Percentiles rank a stretch among this genome's conserved stretches.
phyloP scores from a whole-genome alignment of 1,284 basidiomycete genomes.

The Wallemia mellicola region DNA sequence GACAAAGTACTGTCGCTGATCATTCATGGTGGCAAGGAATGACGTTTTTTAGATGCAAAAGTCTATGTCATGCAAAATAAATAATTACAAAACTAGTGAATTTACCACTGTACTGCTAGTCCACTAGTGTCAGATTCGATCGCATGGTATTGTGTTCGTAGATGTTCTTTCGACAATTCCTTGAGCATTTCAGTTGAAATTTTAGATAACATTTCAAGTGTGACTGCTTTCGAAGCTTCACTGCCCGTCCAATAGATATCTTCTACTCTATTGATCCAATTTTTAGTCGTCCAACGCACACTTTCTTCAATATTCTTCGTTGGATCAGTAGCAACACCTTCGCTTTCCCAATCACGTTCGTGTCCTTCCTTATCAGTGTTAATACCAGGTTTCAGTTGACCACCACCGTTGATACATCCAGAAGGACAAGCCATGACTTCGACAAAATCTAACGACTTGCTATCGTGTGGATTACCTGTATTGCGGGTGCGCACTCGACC shows the following conservation, averaged over 20 bases:
- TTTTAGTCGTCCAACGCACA: slow-evolving; percentile 21
- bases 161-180: background rate
- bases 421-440: slow-evolving; percentile 99
- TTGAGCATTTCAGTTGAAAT: background rate
- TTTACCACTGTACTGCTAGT: background rate
- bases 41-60: background rate
- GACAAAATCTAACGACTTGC: slow-evolving; percentile 61
- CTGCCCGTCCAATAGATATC: slow-evolving; percentile 31
- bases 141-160: background rate
- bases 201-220: background rate
- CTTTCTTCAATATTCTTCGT: slow-evolving; percentile 16
- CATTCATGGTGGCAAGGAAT: background rate
- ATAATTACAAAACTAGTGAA: background rate
- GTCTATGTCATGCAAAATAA: background rate
- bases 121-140: background rate
- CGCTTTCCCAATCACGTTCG: slow-evolving; percentile 24
- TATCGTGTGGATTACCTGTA: slow-evolving; percentile 17
- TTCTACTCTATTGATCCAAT: slow-evolving; percentile 49
- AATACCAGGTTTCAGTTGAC: slow-evolving; percentile 38
- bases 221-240: background rate
- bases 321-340: slow-evolving; percentile 10
- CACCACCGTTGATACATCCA: slow-evolving; percentile 91
- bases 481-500: slow-evolving; percentile 14
- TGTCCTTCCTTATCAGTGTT: slow-evolving; percentile 30
- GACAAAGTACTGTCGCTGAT: background rate